Percentiles rank a stretch among this genome's conserved stretches.
phyloP scores from a whole-genome alignment of 225 moss, liverwort and hornwort genomes.

The Lunularia cruciata region DNA sequence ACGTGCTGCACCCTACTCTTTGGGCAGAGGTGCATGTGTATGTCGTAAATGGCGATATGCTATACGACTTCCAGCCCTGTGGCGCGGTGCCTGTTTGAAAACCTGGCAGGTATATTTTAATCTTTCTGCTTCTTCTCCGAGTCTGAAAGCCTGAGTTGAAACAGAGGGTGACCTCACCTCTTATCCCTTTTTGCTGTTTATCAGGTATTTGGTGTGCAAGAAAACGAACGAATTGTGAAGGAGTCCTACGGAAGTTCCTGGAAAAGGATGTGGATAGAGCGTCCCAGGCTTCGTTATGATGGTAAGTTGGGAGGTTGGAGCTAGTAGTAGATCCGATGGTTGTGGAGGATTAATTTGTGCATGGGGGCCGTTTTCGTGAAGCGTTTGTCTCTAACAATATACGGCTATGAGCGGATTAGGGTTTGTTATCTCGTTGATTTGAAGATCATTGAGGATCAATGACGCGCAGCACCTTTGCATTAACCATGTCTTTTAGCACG shows the following conservation, averaged over 20 bases:
- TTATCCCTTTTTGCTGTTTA: constrained; percentile 1
- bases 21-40: constrained; percentile 90
- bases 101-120: constrained; percentile 79
- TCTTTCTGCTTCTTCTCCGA: not conserved
- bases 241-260: constrained; percentile 77
- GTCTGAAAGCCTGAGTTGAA: not conserved
- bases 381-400: no score
- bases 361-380: no score
- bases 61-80: constrained; percentile 65
- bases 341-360: no score
- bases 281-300: constrained; percentile 89
- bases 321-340: not conserved
- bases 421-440: no score
- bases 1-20: constrained; percentile 64
- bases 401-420: no score
- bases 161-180: not conserved
- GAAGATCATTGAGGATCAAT: no score
- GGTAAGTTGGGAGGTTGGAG: constrained; percentile 44
- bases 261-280: constrained; percentile 89
- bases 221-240: constrained; percentile 69
- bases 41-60: constrained; percentile 97
- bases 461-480: no score
- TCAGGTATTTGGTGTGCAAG: constrained; percentile 65
- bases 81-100: constrained; percentile 87
- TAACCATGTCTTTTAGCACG: no score